Percentiles rank a stretch among this genome's conserved stretches.
phyloP scores from a whole-genome alignment of 2,329 filamentous ascomycete genomes.

The Pleomassaria siparia region DNA sequence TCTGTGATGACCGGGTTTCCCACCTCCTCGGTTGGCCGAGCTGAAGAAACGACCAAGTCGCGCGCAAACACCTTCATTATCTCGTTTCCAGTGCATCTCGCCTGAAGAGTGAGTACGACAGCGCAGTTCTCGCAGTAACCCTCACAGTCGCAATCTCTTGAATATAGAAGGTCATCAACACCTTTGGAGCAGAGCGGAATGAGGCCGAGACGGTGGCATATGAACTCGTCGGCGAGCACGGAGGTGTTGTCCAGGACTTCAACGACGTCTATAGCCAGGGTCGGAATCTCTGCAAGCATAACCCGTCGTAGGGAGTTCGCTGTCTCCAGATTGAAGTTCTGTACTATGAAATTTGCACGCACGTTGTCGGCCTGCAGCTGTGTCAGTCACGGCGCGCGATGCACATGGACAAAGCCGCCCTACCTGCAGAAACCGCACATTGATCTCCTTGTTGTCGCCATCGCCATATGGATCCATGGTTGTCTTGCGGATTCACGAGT shows the following conservation, averaged over 20 bases:
- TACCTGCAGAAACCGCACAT: constrained; percentile 43
- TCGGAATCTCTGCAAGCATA: constrained; percentile 92
- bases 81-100: constrained; percentile 80
- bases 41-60: constrained; percentile 74
- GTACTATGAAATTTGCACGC: constrained; percentile 89
- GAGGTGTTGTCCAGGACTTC: constrained; percentile 92
- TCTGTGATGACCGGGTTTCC: constrained; percentile 84
- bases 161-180: constrained; percentile 79
- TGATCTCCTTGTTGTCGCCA: constrained; percentile 47
- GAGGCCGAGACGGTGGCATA: constrained; percentile 87
- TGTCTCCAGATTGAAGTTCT: constrained; percentile 84
- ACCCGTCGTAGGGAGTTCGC: constrained; percentile 90
- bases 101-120: constrained; percentile 80
- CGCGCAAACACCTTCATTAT: constrained; percentile 94
- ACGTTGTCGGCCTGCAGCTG: constrained; percentile 68
- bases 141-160: constrained; percentile 94
- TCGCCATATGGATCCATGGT: constrained; percentile 52
- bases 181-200: constrained; percentile 84
- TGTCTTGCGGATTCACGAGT: constrained; percentile 4
- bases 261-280: constrained; percentile 90
- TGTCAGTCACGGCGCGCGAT: constrained; percentile 20
- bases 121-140: constrained; percentile 92
- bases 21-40: constrained; percentile 71
- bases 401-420: constrained; percentile 40
- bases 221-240: constrained; percentile 95